These are phyloP conservation scores for Bipolaris gigantea DNA, from an alignment of 2,329 filamentous ascomycete genomes.

Conservation along the genomic window DNA sequence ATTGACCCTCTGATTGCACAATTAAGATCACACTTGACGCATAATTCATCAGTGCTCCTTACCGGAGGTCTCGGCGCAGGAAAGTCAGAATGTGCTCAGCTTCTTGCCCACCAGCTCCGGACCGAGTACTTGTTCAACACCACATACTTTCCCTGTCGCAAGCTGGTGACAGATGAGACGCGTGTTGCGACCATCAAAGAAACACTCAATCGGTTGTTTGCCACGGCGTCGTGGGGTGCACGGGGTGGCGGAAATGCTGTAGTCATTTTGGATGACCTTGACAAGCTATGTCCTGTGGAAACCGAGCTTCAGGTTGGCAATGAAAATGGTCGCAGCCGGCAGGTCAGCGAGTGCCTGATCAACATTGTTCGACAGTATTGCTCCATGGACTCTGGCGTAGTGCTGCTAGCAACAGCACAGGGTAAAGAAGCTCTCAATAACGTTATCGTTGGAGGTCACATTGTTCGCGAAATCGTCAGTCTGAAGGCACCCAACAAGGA, in stretches of 20 bases:
- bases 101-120: conserved; percentile 73
- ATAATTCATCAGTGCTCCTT: conserved; percentile 85
- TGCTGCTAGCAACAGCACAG: conserved; percentile 87
- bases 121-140: conserved; percentile 76
- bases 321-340: conserved; percentile 88
- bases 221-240: conserved; percentile 87
- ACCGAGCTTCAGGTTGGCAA: conserved; percentile 92
- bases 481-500: conserved; percentile 94
- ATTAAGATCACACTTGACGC: conserved; percentile 73
- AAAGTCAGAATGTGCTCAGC: conserved; percentile 79
- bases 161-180: conserved; percentile 87
- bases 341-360: conserved; percentile 87
- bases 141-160: conserved; percentile 83
- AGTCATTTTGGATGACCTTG: conserved; percentile 89
- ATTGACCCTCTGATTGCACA: conserved; percentile 77
- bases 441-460: conserved; percentile 85
- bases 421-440: conserved; percentile 91
- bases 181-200: conserved; percentile 90
- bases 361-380: conserved; percentile 84
- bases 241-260: conserved; percentile 80
- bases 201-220: conserved; percentile 79
- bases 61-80: conserved; percentile 89
- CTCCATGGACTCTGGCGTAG: conserved; percentile 74
- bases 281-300: conserved; percentile 89
- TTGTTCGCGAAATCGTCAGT: conserved; percentile 86